Conservation (phyloP, 2,329 filamentous ascomycete genomes). For the Incumbomyces lentus region DNA sequence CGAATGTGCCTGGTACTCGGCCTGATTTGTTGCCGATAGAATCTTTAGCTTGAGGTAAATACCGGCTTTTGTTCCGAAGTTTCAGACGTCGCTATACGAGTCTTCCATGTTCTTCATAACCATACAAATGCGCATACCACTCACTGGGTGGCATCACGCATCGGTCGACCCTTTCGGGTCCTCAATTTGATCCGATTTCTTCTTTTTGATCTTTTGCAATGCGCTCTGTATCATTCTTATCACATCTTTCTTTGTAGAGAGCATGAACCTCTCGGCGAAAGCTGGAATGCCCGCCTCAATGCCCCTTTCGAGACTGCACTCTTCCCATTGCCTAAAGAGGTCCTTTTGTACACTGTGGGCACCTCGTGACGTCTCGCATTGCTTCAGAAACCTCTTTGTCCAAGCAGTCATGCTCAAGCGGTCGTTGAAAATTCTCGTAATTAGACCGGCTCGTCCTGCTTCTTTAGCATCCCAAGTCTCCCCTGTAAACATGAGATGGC, state of each 20-base stretch:
- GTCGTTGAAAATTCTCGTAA: slow-evolving; percentile 5
- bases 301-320: slow-evolving; percentile 18
- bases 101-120: too few relatives aligned
- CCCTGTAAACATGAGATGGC: slow-evolving; percentile 14
- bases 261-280: slow-evolving; percentile 17
- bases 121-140: too few relatives aligned
- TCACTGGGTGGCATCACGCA: too few relatives aligned
- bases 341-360: slow-evolving; percentile 15
- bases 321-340: slow-evolving; percentile 22
- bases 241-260: background rate
- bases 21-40: too few relatives aligned
- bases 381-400: background rate
- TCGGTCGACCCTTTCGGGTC: too few relatives aligned
- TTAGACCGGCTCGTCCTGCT: slow-evolving; percentile 10
- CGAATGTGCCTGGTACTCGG: too few relatives aligned
- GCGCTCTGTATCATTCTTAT: too few relatives aligned
- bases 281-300: slow-evolving; percentile 22
- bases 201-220: too few relatives aligned
- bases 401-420: background rate
- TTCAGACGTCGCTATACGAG: too few relatives aligned
- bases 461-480: slow-evolving; percentile 3
- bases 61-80: too few relatives aligned
- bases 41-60: too few relatives aligned
- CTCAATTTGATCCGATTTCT: too few relatives aligned
- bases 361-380: background rate